A percentile compares a stretch with the other conserved stretches of the same genome.
These are phyloP conservation scores for Cudoniella acicularis DNA, from an alignment of 495 filamentous ascomycete genomes.

Conservation along the genomic window DNA sequence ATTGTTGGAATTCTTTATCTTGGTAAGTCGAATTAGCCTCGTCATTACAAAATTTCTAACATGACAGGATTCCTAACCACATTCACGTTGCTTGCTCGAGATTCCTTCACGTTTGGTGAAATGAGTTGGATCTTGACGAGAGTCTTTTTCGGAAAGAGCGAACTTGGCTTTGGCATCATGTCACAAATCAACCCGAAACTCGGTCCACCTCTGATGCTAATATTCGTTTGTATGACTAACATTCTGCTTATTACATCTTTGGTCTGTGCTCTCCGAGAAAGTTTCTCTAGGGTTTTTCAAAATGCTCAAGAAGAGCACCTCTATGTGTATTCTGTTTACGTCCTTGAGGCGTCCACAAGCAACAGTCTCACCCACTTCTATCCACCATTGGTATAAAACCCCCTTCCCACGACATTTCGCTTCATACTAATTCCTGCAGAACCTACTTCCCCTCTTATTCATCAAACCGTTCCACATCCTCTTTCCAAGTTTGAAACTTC, in stretches of 20 bases:
- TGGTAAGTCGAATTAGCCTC: slow-evolving; percentile 17
- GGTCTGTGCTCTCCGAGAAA: slow-evolving; percentile 89
- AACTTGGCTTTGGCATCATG: slow-evolving; percentile 68
- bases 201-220: slow-evolving; percentile 68
- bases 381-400: slow-evolving; percentile 33
- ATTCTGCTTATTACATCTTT: slow-evolving; percentile 88
- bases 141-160: slow-evolving; percentile 73
- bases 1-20: slow-evolving; percentile 82
- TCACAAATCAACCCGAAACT: slow-evolving; percentile 51
- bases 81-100: slow-evolving; percentile 82
- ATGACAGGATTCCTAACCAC: slow-evolving; percentile 77
- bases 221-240: slow-evolving; percentile 84
- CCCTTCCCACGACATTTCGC: slow-evolving; percentile 15
- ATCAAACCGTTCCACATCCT: slow-evolving; percentile 81
- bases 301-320: slow-evolving; percentile 77
- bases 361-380: slow-evolving; percentile 80
- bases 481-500: slow-evolving; percentile 66
- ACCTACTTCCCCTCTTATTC: slow-evolving; percentile 77
- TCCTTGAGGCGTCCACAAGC: slow-evolving; percentile 74
- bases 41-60: slow-evolving; percentile 17
- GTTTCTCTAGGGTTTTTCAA: slow-evolving; percentile 72
- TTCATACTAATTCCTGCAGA: slow-evolving; percentile 41
- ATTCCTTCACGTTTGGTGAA: slow-evolving; percentile 63
- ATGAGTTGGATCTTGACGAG: slow-evolving; percentile 89
- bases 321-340: slow-evolving; percentile 74